These are phyloP conservation scores for Volvox africanus DNA, from an alignment of 139 green algal genomes.

Conservation along the genomic window DNA sequence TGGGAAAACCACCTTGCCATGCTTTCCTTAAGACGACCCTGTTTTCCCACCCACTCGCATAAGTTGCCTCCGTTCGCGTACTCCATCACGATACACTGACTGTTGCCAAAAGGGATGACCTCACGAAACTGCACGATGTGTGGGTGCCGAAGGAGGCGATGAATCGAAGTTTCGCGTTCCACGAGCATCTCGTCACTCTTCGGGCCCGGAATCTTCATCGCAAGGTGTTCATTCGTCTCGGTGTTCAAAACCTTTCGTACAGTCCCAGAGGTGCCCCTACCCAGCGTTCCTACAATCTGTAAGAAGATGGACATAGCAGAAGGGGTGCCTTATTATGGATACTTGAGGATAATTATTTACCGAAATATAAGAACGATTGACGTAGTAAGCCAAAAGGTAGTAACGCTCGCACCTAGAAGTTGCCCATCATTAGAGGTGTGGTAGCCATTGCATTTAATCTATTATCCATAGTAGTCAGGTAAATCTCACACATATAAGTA, in stretches of 20 bases:
- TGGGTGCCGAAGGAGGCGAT: conserved; percentile 90
- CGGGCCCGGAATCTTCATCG: conserved; percentile 55
- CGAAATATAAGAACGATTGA: not conserved
- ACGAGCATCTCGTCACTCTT: conserved; percentile 53
- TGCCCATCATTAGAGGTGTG: not conserved
- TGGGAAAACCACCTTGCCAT: conserved; percentile 89
- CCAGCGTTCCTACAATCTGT: conserved; percentile 26
- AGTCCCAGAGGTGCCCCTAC: conserved; percentile 86
- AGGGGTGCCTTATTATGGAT: not conserved
- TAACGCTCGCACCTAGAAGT: not conserved
- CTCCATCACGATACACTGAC: conserved; percentile 87
- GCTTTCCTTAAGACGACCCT: conserved; percentile 86
- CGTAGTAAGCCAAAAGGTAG: not conserved
- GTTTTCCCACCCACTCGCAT: conserved; percentile 89
- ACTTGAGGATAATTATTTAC: not conserved
- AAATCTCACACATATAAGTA: no score
- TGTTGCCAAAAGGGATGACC: conserved; percentile 79
- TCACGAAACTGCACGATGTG: conserved; percentile 97
- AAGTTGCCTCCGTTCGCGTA: conserved; percentile 91
- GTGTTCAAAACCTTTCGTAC: conserved; percentile 80
- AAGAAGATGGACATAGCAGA: not conserved
- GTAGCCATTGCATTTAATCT: not conserved
- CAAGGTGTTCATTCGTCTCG: conserved; percentile 70
- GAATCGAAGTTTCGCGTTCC: conserved; percentile 93
- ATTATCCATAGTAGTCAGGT: not conserved